These are phyloP conservation scores for Lolium perenne DNA, from an alignment of 176 grass and related monocot species.

Conservation along the genomic window DNA sequence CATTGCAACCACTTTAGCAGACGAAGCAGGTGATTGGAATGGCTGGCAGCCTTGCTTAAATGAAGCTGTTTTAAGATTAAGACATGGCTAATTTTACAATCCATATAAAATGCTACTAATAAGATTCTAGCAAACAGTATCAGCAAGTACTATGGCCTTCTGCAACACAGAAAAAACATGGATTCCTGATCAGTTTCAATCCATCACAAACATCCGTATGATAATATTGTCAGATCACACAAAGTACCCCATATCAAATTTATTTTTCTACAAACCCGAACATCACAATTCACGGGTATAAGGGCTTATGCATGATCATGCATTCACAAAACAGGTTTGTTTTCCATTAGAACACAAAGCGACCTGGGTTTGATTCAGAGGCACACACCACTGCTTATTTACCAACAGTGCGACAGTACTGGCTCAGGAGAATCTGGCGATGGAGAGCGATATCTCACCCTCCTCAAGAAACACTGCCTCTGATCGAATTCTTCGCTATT, in stretches of 20 bases:
- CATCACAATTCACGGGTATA: background rate
- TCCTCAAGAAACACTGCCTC: constrained; percentile 24
- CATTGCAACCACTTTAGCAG: background rate
- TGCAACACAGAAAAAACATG: background rate
- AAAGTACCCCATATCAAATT: background rate
- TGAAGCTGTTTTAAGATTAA: constrained; percentile 3
- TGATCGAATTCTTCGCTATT: constrained; percentile 45
- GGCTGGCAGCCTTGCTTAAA: background rate
- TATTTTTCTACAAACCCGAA: background rate
- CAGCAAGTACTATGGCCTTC: background rate
- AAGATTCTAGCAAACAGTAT: background rate
- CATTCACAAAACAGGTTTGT: background rate
- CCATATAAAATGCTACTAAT: background rate
- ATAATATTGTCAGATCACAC: background rate
- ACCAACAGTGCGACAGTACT: background rate
- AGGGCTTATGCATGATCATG: background rate
- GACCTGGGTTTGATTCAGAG: background rate
- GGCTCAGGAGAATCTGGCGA: background rate
- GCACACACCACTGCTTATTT: constrained; percentile 33
- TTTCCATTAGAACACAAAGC: background rate
- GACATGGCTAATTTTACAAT: background rate
- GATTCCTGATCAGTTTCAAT: too few species aligned
- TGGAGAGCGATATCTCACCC: background rate
- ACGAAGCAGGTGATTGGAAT: background rate
- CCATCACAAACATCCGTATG: background rate